These are phyloP conservation scores for Parascedosporium putredinis DNA, from an alignment of 2,329 filamentous ascomycete species.

Conservation along the genomic window DNA sequence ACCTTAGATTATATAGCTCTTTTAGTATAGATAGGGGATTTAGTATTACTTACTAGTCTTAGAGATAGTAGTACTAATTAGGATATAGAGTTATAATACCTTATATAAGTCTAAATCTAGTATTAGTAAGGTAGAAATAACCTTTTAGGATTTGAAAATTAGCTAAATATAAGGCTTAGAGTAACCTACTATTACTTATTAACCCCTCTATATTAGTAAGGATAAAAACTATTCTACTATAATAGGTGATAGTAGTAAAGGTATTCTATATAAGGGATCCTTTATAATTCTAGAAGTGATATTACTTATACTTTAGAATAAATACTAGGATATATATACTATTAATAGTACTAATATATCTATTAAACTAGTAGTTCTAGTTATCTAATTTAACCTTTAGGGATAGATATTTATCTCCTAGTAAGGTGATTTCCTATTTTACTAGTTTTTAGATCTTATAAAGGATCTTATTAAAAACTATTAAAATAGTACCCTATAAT, in stretches of 20 bases:
- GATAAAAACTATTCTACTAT: not conserved
- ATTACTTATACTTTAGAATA: not conserved
- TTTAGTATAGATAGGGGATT: no score
- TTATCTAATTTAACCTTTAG: not conserved
- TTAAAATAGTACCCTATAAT: not conserved
- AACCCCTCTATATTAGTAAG: not conserved
- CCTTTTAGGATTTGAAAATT: not conserved
- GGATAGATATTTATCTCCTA: not conserved
- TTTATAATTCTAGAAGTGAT: not conserved
- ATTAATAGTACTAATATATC: not conserved
- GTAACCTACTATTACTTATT: not conserved
- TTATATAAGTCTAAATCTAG: slow-evolving; percentile 10
- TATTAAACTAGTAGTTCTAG: not conserved
- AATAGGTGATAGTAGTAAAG: not conserved
- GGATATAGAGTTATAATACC: no score
- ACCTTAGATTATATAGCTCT: no score
- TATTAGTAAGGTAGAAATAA: not conserved
- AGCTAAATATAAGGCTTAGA: not conserved
- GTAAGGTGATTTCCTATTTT: not conserved
- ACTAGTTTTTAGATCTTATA: slow-evolving; percentile 7
- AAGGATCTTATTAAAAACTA: slow-evolving; percentile 10
- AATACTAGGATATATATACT: not conserved
- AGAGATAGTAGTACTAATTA: not conserved
- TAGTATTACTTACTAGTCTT: no score
- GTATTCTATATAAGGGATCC: not conserved